Percentiles rank a stretch among this genome's conserved stretches.
phyloP scores from a whole-genome alignment of 768 basidiomycete genomes.

The Boletus tomentosulus region DNA sequence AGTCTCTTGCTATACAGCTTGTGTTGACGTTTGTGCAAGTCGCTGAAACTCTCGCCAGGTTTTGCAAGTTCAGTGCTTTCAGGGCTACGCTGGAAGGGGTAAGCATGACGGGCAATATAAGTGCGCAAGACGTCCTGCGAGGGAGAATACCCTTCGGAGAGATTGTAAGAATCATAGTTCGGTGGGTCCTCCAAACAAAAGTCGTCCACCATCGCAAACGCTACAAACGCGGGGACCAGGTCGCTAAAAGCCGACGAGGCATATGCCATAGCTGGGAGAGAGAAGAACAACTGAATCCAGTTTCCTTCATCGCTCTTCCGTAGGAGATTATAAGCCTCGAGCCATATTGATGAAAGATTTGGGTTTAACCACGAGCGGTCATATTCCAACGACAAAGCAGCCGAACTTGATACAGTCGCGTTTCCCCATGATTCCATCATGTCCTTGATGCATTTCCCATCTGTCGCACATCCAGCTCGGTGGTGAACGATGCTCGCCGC shows the following conservation, averaged over 20 bases:
- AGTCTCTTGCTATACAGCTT: background rate
- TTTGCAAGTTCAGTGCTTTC: conserved; percentile 3
- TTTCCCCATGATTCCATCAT: too few species aligned
- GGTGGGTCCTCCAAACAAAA: conserved; percentile 9
- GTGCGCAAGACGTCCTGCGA: background rate
- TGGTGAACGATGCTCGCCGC: conserved; percentile 1
- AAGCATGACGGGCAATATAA: background rate
- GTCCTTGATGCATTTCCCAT: too few species aligned
- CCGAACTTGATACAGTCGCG: too few species aligned
- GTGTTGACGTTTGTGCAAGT: background rate
- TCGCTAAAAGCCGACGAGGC: background rate
- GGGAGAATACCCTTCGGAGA: conserved; percentile 10
- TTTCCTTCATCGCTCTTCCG: conserved; percentile 6
- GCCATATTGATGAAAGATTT: conserved; percentile 15
- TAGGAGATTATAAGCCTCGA: conserved; percentile 25
- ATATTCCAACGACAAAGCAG: conserved; percentile 13
- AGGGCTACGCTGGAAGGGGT: background rate
- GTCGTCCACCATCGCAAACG: conserved; percentile 21
- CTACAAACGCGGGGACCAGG: conserved; percentile 26
- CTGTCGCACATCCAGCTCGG: background rate
- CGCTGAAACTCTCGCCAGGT: background rate
- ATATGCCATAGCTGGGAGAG: conserved; percentile 30
- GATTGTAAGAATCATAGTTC: background rate
- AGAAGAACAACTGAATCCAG: conserved; percentile 23
- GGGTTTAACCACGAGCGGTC: conserved; percentile 22